Conservation (phyloP, 306 rosid species). For the Acacia melanoxylon region DNA sequence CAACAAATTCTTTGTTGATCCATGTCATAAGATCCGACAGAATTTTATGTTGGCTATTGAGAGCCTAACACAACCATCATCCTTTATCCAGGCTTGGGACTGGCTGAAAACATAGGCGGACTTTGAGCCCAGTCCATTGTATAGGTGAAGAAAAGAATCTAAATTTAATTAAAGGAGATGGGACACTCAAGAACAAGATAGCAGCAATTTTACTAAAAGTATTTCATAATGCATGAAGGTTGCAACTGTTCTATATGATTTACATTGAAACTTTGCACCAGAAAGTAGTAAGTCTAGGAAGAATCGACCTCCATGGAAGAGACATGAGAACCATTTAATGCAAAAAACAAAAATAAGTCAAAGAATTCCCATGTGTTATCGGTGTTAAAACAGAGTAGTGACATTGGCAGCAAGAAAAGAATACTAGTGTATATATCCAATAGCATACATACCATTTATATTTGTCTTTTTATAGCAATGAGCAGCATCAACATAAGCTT, state of each 20-base stretch:
- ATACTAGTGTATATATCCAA: background rate
- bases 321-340: background rate
- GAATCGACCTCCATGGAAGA: conserved; percentile 1
- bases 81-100: no score
- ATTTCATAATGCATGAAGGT: background rate
- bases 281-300: background rate
- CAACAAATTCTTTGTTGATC: no score
- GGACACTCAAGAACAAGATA: background rate
- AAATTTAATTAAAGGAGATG: background rate
- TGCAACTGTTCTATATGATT: background rate
- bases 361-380: background rate
- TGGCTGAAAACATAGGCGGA: no score
- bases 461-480: conserved; percentile 81
- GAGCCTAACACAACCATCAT: no score
- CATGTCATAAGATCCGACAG: no score
- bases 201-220: background rate
- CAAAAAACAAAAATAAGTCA: background rate
- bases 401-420: background rate
- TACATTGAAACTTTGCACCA: conserved; percentile 6
- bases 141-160: background rate
- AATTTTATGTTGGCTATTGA: no score
- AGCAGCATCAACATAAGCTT: conserved; percentile 88
- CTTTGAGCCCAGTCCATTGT: background rate
- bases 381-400: background rate
- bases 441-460: conserved; percentile 51